Percentiles rank a stretch among this genome's conserved stretches.
phyloP scores from a whole-genome alignment of 345 rosid genomes.

The Rubroshorea leprosula region DNA sequence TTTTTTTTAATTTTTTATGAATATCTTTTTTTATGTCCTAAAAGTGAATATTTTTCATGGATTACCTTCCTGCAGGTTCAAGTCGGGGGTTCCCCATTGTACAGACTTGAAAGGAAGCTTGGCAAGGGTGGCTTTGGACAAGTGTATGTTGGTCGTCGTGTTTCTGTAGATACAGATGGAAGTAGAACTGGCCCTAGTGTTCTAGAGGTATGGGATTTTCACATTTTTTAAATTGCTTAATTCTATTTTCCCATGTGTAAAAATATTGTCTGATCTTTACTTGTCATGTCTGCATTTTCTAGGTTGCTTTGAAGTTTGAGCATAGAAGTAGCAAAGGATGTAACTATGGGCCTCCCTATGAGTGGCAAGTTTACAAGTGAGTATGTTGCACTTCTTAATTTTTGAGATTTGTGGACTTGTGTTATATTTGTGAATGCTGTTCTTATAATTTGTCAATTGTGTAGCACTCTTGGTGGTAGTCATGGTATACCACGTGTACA shows the following conservation, averaged over 20 bases:
- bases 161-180: slow-evolving; percentile 35
- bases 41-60: too few species aligned
- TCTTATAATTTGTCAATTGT: slow-evolving; percentile 2
- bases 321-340: slow-evolving; percentile 60
- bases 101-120: slow-evolving; percentile 59
- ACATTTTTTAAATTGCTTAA: neutral
- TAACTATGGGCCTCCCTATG: slow-evolving; percentile 52
- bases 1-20: too few species aligned
- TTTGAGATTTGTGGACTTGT: neutral
- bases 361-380: slow-evolving; percentile 57
- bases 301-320: slow-evolving; percentile 64
- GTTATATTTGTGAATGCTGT: neutral
- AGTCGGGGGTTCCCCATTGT: slow-evolving; percentile 64
- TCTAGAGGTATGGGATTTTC: slow-evolving; percentile 41
- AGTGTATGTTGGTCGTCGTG: slow-evolving; percentile 75
- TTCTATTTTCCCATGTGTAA: too few species aligned
- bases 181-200: slow-evolving; percentile 51
- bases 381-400: neutral
- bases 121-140: slow-evolving; percentile 94
- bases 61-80: slow-evolving; percentile 39
- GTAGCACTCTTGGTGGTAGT: slow-evolving; percentile 70
- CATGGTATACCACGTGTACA: slow-evolving; percentile 79
- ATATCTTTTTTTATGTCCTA: too few species aligned
- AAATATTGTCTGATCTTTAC: neutral
- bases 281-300: slow-evolving; percentile 2